Percentiles rank a stretch among this genome's conserved stretches.
These are phyloP conservation scores for Coix lacrymajobi DNA, from an alignment of 176 grass and related monocot species.

Conservation along the genomic window DNA sequence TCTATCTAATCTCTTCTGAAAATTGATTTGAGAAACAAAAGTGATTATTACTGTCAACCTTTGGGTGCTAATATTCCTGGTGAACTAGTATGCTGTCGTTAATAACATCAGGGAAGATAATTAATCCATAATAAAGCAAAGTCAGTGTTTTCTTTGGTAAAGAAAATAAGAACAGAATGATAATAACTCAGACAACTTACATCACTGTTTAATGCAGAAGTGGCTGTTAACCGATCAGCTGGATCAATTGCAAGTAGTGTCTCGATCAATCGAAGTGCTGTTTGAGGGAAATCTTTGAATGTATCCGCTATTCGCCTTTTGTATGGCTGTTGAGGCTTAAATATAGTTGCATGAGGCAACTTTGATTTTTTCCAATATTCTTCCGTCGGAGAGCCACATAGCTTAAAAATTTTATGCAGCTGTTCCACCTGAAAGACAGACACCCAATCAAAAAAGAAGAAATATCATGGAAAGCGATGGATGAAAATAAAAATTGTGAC, in stretches of 20 bases:
- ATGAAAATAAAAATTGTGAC: not conserved
- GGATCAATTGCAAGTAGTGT: conserved; percentile 74
- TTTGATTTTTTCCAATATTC: conserved; percentile 95
- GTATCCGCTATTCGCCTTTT: conserved; percentile 67
- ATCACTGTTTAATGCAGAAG: conserved; percentile 63
- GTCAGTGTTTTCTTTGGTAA: not conserved
- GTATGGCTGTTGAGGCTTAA: conserved; percentile 84
- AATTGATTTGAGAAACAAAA: not conserved
- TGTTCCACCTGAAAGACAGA: conserved; percentile 69
- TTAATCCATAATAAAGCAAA: not conserved
- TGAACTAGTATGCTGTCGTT: not conserved
- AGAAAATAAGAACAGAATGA: conserved; percentile 1
- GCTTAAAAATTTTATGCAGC: conserved; percentile 92
- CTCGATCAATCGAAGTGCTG: conserved; percentile 78
- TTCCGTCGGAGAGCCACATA: conserved; percentile 79
- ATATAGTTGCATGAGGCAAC: conserved; percentile 86
- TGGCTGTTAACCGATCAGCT: conserved; percentile 70
- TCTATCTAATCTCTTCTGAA: not conserved
- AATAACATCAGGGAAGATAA: not conserved
- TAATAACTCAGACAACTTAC: conserved; percentile 49
- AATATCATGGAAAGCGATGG: not conserved
- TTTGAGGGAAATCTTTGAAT: conserved; percentile 82
- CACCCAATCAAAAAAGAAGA: conserved; percentile 1
- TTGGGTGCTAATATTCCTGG: not conserved
- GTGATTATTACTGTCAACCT: not conserved